Conservation (phyloP, 768 basidiomycete species). For the Rhodotorula graminis region DNA sequence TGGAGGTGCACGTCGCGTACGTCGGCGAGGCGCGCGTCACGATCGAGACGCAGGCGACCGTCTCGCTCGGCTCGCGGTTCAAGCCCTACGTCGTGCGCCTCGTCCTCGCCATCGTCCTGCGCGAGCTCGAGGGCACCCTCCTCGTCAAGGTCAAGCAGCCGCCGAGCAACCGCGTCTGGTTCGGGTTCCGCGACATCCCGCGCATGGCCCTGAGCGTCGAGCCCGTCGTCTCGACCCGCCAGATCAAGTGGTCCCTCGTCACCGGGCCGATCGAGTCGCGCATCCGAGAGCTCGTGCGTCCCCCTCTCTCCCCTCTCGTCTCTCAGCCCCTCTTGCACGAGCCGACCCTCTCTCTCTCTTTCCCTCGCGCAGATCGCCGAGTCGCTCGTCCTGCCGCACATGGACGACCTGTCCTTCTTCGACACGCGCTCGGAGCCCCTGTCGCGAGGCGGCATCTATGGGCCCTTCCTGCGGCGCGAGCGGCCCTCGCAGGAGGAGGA, state of each 20-base stretch:
- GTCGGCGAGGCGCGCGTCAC: conserved; percentile 86
- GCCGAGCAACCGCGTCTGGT: conserved; percentile 93
- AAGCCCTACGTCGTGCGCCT: conserved; percentile 86
- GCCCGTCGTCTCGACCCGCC: conserved; percentile 88
- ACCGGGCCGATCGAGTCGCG: conserved; percentile 80
- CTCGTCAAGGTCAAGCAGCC: conserved; percentile 80
- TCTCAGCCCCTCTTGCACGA: too few species aligned
- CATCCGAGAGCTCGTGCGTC: conserved; percentile 74
- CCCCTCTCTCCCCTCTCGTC: background rate
- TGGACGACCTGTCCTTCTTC: conserved; percentile 97
- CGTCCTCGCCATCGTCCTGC: conserved; percentile 78
- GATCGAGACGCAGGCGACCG: conserved; percentile 79
- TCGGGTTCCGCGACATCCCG: conserved; percentile 77
- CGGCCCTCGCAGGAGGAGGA: background rate
- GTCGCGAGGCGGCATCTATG: conserved; percentile 80
- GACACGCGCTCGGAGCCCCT: conserved; percentile 58
- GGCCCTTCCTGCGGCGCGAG: conserved; percentile 57
- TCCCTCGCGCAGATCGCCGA: conserved; percentile 68
- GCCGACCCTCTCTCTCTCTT: too few species aligned
- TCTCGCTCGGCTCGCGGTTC: conserved; percentile 67
- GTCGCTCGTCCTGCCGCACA: conserved; percentile 90
- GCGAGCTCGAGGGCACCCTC: conserved; percentile 85
- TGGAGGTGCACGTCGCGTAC: conserved; percentile 79
- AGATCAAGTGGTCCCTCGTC: conserved; percentile 92
- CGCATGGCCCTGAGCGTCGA: conserved; percentile 80